Conservation (phyloP, 148 eudicot genomes). For the Camellia japonica region DNA sequence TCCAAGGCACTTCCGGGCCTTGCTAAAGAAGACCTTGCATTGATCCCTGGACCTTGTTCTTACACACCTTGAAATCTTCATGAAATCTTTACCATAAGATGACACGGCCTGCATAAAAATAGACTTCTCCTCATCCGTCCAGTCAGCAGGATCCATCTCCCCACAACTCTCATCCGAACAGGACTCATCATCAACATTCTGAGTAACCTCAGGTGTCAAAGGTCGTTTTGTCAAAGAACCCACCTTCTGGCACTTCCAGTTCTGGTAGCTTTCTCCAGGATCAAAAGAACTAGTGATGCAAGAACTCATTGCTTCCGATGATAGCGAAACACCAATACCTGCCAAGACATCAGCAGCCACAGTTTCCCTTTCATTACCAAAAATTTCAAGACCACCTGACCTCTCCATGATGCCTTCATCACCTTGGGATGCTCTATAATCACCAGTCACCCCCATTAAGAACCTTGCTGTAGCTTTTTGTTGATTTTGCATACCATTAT, state of each 20-base stretch:
- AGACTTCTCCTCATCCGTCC: constrained; percentile 89
- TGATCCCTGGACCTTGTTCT: constrained; percentile 66
- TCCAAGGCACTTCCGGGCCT: constrained; percentile 71
- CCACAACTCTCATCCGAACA: constrained; percentile 91
- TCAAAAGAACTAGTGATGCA: constrained; percentile 82
- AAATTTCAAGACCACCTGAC: constrained; percentile 39
- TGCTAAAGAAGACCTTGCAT: constrained; percentile 80
- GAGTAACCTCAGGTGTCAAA: constrained; percentile 64
- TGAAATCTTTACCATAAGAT: constrained; percentile 74
- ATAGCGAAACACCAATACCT: constrained; percentile 83
- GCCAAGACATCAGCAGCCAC: constrained; percentile 91
- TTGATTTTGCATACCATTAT: constrained; percentile 39
- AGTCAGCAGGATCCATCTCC: constrained; percentile 58
- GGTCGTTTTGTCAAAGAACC: constrained; percentile 40
- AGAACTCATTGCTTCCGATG: constrained; percentile 87
- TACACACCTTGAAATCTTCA: constrained; percentile 57
- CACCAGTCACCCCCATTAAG: constrained; percentile 27
- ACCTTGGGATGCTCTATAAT: constrained; percentile 24
- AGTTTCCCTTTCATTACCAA: constrained; percentile 64
- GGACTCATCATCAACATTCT: constrained; percentile 57
- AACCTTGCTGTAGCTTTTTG: constrained; percentile 25
- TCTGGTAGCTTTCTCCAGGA: constrained; percentile 53
- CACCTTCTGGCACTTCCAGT: constrained; percentile 41
- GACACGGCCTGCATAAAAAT: constrained; percentile 62
- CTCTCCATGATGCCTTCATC: constrained; percentile 35